Evolutionary conservation across 2,329 filamentous ascomycete genomes (phyloP), one percentile per base, ranked within the genome.

Genomic region (Parastagonospora nodorum): DNA sequence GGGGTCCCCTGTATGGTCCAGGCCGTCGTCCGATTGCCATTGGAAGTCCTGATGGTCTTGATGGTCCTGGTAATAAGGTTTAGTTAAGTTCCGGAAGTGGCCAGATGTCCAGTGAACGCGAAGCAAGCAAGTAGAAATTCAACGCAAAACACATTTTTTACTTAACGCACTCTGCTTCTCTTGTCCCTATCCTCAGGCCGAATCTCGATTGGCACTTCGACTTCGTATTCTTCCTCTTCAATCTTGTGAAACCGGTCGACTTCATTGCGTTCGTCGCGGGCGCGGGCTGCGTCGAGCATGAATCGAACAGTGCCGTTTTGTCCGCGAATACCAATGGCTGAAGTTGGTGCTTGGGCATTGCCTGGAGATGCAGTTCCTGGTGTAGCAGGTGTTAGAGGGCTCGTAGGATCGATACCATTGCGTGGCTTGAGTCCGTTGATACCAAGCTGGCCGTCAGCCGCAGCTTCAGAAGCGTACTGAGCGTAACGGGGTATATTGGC

Each of bases 231-330:
- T 59, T 92, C 89, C 63, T 84, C 90, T 65, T 91, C 88, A 37
- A 88, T 83, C 36, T 83, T 84, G 67, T 88, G 90, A 71, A 87
- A 92, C 42, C 82, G 79, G 4, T 81, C 80, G 2, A 92, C 88
- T 10, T 82, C 80, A 10, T 82, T 80, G 61, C 85, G 84, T 74
- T 99, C 94, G 12, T 81, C 80, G 40, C 83, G 82, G 2, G 92
- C 92, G 42, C 88, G 83, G 47, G 88, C 87, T 0, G 87, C 84
- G 58, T 96, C 89, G 42, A 97, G 87, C 74, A 97, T 90, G 72
- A 96, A 97, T 6, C 94, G 84, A 58, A 95, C 85, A 0, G 93
- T 96, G 6, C 89, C 89, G 16, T 90, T 88, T 29, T 78, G 75
- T 6, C 80, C 77, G 65, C 77, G 30, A 64, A 69, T 53, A 11